Evolutionary conservation across 805 yeast species (phyloP).

Genomic region (Tetrapisispora pingtungensis): DNA sequence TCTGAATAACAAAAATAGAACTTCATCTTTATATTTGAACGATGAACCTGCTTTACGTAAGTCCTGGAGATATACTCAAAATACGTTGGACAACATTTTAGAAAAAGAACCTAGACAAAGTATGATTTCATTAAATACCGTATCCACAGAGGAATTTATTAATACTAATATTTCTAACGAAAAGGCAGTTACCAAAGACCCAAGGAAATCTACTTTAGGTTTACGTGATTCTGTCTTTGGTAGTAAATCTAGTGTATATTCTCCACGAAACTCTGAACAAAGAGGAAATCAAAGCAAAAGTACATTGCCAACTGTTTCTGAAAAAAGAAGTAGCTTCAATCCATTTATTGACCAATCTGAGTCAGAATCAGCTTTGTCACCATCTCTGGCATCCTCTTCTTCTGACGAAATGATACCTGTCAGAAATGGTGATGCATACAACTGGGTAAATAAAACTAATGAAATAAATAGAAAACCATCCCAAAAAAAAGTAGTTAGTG

Average conservation of each 20-base stretch:
- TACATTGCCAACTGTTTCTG: constrained; percentile 9
- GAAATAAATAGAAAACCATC: constrained; percentile 17
- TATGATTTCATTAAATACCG: constrained; percentile 66
- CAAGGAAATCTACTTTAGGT: constrained; percentile 33
- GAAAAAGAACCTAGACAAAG: constrained; percentile 40
- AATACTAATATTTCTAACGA: constrained; percentile 70
- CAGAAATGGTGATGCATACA: constrained; percentile 24
- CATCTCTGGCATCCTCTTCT: constrained; percentile 16
- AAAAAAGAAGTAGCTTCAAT: constrained; percentile 5
- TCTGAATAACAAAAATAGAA: constrained; percentile 18
- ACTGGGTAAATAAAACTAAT: constrained; percentile 25
- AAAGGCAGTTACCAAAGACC: constrained; percentile 34
- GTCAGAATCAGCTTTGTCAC: background rate
- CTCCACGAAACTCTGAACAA: background rate
- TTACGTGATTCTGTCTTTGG: constrained; percentile 35
- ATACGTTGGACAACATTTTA: background rate
- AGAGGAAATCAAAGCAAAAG: constrained; percentile 2
- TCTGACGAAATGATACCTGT: constrained; percentile 28
- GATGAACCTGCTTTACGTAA: constrained; percentile 31
- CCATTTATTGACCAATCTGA: background rate
- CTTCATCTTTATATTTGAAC: constrained; percentile 28
- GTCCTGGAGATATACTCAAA: constrained; percentile 48
- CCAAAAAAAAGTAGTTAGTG: constrained; percentile 29
- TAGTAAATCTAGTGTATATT: background rate
- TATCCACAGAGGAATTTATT: constrained; percentile 73